phyloP scores from a whole-genome alignment of 768 basidiomycete genomes.

The Clitopilus hobsonii region DNA sequence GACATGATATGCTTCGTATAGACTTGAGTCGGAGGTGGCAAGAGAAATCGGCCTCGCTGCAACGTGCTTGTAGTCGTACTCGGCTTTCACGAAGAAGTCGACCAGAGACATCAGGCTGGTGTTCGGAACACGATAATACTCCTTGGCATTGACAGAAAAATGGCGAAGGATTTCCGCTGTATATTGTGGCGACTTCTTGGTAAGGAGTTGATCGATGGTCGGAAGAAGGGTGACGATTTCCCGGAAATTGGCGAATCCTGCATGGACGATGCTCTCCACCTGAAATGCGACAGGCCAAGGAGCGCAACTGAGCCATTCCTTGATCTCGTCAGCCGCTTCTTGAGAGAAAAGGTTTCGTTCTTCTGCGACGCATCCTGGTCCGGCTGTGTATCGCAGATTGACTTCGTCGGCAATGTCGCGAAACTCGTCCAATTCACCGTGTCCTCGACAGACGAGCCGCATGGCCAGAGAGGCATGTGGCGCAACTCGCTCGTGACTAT shows the following conservation, averaged over 20 bases:
- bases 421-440: constrained; percentile 31
- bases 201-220: constrained; percentile 23
- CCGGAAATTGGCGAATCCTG: constrained; percentile 36
- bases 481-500: constrained; percentile 36
- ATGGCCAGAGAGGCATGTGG: constrained; percentile 49
- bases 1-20: constrained; percentile 42
- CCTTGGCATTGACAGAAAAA: constrained; percentile 19
- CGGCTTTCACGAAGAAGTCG: neutral
- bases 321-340: constrained; percentile 22
- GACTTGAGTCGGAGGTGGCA: constrained; percentile 8
- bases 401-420: constrained; percentile 31
- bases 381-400: constrained; percentile 29
- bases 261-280: constrained; percentile 39
- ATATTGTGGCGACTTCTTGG: constrained; percentile 22
- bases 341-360: constrained; percentile 40
- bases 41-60: neutral
- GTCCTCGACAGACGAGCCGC: constrained; percentile 40
- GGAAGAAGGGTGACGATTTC: constrained; percentile 44
- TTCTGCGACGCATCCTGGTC: constrained; percentile 34
- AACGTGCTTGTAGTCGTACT: neutral
- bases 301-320: constrained; percentile 27
- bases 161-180: constrained; percentile 39
- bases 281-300: constrained; percentile 57
- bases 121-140: neutral
- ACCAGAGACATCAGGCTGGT: neutral